Base-by-base conservation (phyloP, 495 filamentous ascomycete genomes). In the Tetracladium setigerum region DNA sequence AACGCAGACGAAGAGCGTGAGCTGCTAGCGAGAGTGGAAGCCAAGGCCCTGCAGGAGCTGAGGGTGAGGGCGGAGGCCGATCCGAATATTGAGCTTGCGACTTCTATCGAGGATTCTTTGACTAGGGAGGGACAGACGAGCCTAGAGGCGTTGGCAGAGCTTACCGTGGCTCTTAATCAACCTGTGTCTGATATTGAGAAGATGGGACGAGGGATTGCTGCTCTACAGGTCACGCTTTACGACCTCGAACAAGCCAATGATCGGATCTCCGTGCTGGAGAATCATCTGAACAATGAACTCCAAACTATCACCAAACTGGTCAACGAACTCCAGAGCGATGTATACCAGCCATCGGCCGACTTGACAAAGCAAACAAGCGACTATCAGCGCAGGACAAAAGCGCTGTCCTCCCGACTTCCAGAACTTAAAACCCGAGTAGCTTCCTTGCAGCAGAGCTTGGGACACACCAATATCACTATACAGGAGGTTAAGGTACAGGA, bases 1-100 rank as follows among this genome's bases (percentile, higher is more conserved):
- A 62, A 78, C 8, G 89, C 87, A 14, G 87, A 95, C 53, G 88
- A 95, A 49, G 81, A 89, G 54, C 70, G 75, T 11, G 60, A 68
- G 4, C 60, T 86, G 4, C 62, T 84, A 14, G 66, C 69, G 4
- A 71, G 71, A 13, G 73, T 90, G 10, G 79, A 94, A 35, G 67
- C 70, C 33, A 67, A 76, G 5, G 68, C 76, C 7, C 54, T 86
- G 4, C 61, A 71, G 11, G 65, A 63, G 19, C 63, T 73, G 47
- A 41, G 62, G 42, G 18, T 43, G 62, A 41, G 55, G 47, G 31
- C 62, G 64, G 38, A 62, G 40, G 15, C 19, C 32, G 37, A 44
- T 32, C 36, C 17, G 22, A 59, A 38, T 41, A 38, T 45, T 2
- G 52, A 62, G 42, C 41, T 71, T 5, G 47, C 67, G 16, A 30